These are phyloP conservation scores for Rubia yunnanensis DNA, from an alignment of 257 asterid genomes.

Conservation along the genomic window DNA sequence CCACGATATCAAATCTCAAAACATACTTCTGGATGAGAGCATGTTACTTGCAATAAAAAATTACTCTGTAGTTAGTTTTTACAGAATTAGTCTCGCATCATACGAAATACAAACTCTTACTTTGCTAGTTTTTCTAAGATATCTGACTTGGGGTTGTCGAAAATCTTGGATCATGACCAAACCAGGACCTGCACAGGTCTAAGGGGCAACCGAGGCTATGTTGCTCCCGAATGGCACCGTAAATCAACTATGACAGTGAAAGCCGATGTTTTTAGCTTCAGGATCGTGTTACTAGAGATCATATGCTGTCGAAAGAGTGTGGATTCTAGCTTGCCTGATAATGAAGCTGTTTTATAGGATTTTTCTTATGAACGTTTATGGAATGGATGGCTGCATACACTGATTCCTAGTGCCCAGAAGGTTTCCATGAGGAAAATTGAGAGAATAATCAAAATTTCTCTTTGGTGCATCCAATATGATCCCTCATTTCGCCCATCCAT, in stretches of 20 bases:
- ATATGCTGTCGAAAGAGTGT: too few species aligned
- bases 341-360: too few species aligned
- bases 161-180: constrained; percentile 40
- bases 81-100: too few species aligned
- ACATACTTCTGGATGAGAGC: constrained; percentile 43
- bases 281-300: constrained; percentile 42
- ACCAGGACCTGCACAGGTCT: constrained; percentile 29
- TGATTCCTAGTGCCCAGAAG: constrained; percentile 22
- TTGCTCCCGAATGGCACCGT: too few species aligned
- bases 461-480: too few species aligned
- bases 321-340: too few species aligned
- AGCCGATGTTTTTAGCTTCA: constrained; percentile 37
- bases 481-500: too few species aligned
- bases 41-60: too few species aligned
- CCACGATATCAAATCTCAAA: constrained; percentile 51
- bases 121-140: constrained; percentile 39
- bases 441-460: constrained; percentile 34
- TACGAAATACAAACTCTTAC: too few species aligned
- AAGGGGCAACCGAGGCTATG: constrained; percentile 46
- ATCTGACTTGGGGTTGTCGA: constrained; percentile 48
- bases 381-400: constrained; percentile 14
- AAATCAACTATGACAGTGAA: too few species aligned
- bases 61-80: too few species aligned
- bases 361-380: constrained; percentile 27
- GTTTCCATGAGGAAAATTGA: constrained; percentile 24